Evolutionary conservation across 805 yeast species (phyloP).

Genomic region (Candida broadrunensis): DNA sequence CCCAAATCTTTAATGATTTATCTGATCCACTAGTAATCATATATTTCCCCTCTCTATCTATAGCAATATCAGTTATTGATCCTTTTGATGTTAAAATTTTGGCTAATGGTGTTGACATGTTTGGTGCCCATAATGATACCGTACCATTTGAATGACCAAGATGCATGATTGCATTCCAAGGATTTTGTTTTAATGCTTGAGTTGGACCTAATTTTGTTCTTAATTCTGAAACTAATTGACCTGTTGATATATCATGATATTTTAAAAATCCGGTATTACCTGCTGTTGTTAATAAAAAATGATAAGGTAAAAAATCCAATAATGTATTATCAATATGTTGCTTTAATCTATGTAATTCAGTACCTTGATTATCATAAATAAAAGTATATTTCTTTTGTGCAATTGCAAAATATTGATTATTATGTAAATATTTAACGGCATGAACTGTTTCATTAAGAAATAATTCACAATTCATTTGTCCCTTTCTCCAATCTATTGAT

Average conservation of each 20-base stretch:
- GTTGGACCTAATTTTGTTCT: constrained; percentile 91
- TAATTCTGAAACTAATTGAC: constrained; percentile 75
- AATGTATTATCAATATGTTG: constrained; percentile 84
- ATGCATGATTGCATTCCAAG: constrained; percentile 94
- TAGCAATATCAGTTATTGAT: constrained; percentile 78
- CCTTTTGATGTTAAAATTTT: constrained; percentile 81
- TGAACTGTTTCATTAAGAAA: constrained; percentile 85
- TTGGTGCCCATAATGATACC: constrained; percentile 92
- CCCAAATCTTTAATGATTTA: constrained; percentile 86
- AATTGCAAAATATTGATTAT: constrained; percentile 90
- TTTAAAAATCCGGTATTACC: constrained; percentile 87
- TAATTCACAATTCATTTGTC: constrained; percentile 75
- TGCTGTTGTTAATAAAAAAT: constrained; percentile 79
- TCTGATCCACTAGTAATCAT: constrained; percentile 95
- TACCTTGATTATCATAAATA: constrained; percentile 87
- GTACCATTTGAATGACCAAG: constrained; percentile 92
- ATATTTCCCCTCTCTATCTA: constrained; percentile 88
- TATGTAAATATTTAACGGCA: constrained; percentile 87
- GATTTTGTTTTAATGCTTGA: constrained; percentile 82
- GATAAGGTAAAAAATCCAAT: constrained; percentile 89
- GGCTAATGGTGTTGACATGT: constrained; percentile 79
- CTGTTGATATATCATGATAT: constrained; percentile 95
- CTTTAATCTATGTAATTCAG: constrained; percentile 86
- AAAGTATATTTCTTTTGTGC: constrained; percentile 95
- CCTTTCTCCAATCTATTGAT: constrained; percentile 92